phyloP scores from a whole-genome alignment of 2,329 filamentous ascomycete genomes.

The Madurella mycetomatis region DNA sequence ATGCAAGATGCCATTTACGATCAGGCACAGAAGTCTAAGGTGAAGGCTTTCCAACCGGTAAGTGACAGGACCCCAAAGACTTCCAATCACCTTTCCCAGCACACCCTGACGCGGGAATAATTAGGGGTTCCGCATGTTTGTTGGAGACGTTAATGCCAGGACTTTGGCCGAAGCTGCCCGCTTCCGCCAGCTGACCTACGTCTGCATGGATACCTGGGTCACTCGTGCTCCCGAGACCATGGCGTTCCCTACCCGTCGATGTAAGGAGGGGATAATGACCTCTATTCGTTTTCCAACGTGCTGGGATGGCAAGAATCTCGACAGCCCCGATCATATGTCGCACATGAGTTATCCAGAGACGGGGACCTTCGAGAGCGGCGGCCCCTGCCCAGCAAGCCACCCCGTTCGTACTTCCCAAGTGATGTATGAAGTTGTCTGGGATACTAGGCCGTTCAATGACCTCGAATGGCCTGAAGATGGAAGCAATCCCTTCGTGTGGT shows the following conservation, averaged over 20 bases:
- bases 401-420: constrained; percentile 32
- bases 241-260: constrained; percentile 16
- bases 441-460: constrained; percentile 23
- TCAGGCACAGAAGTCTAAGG: constrained; percentile 17
- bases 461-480: constrained; percentile 18
- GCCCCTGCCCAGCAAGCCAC: constrained; percentile 30
- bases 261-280: constrained; percentile 20
- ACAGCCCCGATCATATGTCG: constrained; percentile 37
- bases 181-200: constrained; percentile 22
- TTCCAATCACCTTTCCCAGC: constrained; percentile 35
- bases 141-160: constrained; percentile 7
- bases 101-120: background rate
- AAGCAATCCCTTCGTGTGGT: constrained; percentile 19
- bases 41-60: constrained; percentile 25
- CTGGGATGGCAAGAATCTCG: constrained; percentile 42
- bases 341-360: constrained; percentile 19
- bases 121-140: constrained; percentile 26
- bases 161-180: constrained; percentile 12
- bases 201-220: constrained; percentile 23
- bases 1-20: constrained; percentile 12
- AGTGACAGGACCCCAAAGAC: constrained; percentile 37
- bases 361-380: constrained; percentile 30
- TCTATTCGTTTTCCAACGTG: constrained; percentile 29
- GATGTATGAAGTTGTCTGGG: constrained; percentile 36
- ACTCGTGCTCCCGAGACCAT: constrained; percentile 18